phyloP scores from a whole-genome alignment of 768 basidiomycete species.

The Baorangia bicolor region DNA sequence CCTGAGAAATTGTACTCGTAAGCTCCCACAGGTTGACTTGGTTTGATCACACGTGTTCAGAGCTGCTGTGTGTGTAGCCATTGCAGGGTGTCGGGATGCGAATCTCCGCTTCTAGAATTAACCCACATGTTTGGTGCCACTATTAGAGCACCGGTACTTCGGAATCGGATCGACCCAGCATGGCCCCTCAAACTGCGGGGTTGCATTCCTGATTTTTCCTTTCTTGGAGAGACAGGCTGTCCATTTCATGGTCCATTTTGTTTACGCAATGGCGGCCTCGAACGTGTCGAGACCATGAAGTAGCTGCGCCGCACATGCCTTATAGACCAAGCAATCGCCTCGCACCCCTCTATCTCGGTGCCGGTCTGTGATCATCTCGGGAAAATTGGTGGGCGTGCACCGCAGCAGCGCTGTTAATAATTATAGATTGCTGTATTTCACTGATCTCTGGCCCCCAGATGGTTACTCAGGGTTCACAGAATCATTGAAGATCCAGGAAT shows the following conservation, averaged over 20 bases:
- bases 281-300: conserved; percentile 6
- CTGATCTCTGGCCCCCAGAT: conserved; percentile 9
- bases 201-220: conserved; percentile 15
- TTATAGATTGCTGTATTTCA: conserved; percentile 12
- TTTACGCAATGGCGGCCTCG: conserved; percentile 19
- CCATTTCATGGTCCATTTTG: conserved; percentile 19
- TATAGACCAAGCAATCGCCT: not conserved
- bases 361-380: conserved; percentile 20
- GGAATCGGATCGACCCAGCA: conserved; percentile 27
- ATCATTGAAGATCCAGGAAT: conserved; percentile 5
- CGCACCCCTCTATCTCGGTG: conserved; percentile 23
- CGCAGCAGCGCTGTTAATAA: conserved; percentile 19
- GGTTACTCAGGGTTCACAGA: conserved; percentile 9
- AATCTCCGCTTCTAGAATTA: conserved; percentile 28
- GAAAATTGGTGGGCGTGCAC: conserved; percentile 6
- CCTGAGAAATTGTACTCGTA: conserved; percentile 15
- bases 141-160: conserved; percentile 10
- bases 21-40: conserved; percentile 20
- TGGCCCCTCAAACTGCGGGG: conserved; percentile 33
- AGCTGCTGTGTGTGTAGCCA: conserved; percentile 12
- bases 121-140: conserved; percentile 14
- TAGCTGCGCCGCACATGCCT: conserved; percentile 6
- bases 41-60: conserved; percentile 24
- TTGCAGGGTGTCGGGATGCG: conserved; percentile 17
- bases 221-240: conserved; percentile 3